Base-by-base conservation (phyloP, 805 yeast genomes). In the Millerago galiae region DNA sequence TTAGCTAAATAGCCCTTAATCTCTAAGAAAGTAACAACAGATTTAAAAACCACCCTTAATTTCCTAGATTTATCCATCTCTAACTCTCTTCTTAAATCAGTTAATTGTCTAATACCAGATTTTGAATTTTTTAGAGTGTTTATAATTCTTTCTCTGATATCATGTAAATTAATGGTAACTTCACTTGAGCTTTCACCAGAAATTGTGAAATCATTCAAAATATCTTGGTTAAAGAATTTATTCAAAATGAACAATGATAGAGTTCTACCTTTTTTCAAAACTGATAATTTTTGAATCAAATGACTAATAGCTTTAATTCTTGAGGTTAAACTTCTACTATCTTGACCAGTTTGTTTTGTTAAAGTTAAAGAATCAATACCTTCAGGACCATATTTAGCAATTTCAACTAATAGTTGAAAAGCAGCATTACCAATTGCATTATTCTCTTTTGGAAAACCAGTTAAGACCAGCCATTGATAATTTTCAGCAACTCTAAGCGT, bases 271-370 rank as follows among this genome's bases (percentile, higher is more conserved):
- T 72, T 61, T 27, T 62, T 62, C 21, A 68, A 46, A 17, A 71
- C 50, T 36, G 60, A 66, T 2, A 50, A 48, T 39, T 70, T 75
- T 17, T 61, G 61, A 5, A 81, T 71, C 14, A 79, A 60, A 16
- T 75, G 76, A 30, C 67, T 75, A 15, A 83, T 61, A 34, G 70
- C 69, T 51, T 74, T 77, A 40, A 82, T 64, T 50, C 93, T 68
- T 1, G 77, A 67, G 0, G 89, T 79, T 33, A 82, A 65, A 44
- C 89, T 81, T 48, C 91, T 69, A 14, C 81, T 75, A 52, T 83
- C 93, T 59, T 83, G 93, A 8, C 75, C 75, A 0, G 89, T 75
- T 15, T 62, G 66, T 33, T 65, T 62, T 2, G 80, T 74, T 44
- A 83, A 63, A 21, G 75, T 77, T 26, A 77, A 63, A 0, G 90